A percentile compares a stretch with the other conserved stretches of the same genome.
Evolutionary conservation across 495 filamentous ascomycete species (phyloP).

Genomic region (Aspergillus bertholletiae): DNA sequence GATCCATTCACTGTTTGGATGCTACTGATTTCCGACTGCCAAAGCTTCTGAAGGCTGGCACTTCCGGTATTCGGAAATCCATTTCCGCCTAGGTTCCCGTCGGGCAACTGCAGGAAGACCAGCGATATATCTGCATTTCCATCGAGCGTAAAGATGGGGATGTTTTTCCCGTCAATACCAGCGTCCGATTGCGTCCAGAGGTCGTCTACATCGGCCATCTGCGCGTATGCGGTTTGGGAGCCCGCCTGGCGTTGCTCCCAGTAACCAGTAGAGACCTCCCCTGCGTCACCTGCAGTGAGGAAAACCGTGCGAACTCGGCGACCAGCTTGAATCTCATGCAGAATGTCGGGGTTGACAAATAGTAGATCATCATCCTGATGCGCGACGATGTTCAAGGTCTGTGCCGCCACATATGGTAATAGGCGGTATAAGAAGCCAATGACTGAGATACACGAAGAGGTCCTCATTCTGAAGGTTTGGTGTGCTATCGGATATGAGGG

Average conservation of each 20-base stretch:
- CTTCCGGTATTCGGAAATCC: slow-evolving; percentile 9
- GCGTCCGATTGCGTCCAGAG: slow-evolving; percentile 11
- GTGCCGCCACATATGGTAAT: neutral
- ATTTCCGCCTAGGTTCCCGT: slow-evolving; percentile 11
- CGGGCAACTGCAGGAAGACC: slow-evolving; percentile 17
- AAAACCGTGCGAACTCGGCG: slow-evolving; percentile 60
- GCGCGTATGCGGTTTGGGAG: slow-evolving; percentile 10
- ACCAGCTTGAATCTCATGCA: slow-evolving; percentile 26
- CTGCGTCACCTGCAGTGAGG: slow-evolving; percentile 77
- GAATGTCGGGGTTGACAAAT: slow-evolving; percentile 15
- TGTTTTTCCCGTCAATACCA: slow-evolving; percentile 3
- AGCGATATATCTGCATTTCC: slow-evolving; percentile 8
- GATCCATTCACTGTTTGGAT: slow-evolving; percentile 9
- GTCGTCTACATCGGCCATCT: slow-evolving; percentile 9
- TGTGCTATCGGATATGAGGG: too few relatives aligned
- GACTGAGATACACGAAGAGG: neutral
- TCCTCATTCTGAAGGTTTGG: neutral
- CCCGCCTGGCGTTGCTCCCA: slow-evolving; percentile 12
- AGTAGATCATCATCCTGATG: slow-evolving; percentile 22
- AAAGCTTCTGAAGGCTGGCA: slow-evolving; percentile 14
- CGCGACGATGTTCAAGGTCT: slow-evolving; percentile 18
- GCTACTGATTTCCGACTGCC: slow-evolving; percentile 6
- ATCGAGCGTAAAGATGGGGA: slow-evolving; percentile 9
- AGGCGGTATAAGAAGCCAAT: neutral
- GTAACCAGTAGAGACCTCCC: slow-evolving; percentile 31